A percentile compares a stretch with the other conserved stretches of the same genome.
phyloP scores from a whole-genome alignment of 805 yeast genomes.

The Candida bentonensis region DNA sequence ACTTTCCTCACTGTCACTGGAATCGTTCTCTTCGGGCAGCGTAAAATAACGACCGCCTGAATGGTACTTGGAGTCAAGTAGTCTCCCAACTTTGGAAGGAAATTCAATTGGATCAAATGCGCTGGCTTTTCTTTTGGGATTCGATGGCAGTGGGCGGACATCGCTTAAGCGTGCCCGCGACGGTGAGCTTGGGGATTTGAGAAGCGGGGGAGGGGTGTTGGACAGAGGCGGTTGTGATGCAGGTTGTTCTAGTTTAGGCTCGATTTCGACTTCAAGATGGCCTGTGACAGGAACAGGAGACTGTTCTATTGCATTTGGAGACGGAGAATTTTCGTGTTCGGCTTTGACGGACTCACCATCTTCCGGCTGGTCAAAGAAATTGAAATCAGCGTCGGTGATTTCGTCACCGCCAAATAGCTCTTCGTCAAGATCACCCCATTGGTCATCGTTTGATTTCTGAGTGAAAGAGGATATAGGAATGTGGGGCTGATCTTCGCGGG shows the following conservation, averaged over 20 bases:
- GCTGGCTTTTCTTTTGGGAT: conserved; percentile 34
- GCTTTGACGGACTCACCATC: no score
- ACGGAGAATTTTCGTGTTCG: no score
- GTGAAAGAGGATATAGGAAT: conserved; percentile 3
- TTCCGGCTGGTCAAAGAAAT: conserved; percentile 22
- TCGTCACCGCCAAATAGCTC: conserved; percentile 22
- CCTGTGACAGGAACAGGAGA: no score
- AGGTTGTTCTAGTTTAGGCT: no score
- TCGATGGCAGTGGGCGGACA: conserved; percentile 1
- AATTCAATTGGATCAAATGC: conserved; percentile 72
- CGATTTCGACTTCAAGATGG: no score
- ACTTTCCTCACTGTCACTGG: conserved; percentile 8
- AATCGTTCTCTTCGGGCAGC: conserved; percentile 10
- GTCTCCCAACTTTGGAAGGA: conserved; percentile 63
- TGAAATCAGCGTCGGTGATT: conserved; percentile 25
- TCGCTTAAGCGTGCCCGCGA: conserved; percentile 10
- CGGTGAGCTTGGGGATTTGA: no score
- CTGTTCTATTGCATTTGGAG: no score
- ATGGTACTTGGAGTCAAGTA: conserved; percentile 71
- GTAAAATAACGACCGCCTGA: conserved; percentile 82
- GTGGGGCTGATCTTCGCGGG: conserved; percentile 3
- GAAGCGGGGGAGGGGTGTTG: no score
- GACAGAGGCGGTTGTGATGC: no score
- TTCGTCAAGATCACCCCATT: conserved; percentile 18
- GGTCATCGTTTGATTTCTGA: conserved; percentile 4